These are phyloP conservation scores for Coemansia sp. DNA, from an alignment of 192 early-diverging fungal genomes.

Conservation along the genomic window DNA sequence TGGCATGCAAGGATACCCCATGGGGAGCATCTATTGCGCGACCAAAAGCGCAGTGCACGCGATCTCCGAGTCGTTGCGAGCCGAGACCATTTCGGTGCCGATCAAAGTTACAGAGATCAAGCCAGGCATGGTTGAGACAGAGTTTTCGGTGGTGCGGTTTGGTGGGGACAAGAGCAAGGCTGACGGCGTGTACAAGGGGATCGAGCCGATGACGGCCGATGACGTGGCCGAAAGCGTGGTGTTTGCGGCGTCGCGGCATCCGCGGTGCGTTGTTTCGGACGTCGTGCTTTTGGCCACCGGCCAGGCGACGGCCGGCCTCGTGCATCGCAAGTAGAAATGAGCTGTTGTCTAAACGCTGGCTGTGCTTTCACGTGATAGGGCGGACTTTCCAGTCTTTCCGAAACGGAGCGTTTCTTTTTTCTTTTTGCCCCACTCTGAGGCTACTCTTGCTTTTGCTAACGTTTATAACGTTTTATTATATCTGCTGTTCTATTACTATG, in stretches of 20 bases:
- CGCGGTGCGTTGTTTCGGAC: slow-evolving; percentile 39
- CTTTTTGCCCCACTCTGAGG: not conserved
- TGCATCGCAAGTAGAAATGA: slow-evolving; percentile 20
- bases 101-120: slow-evolving; percentile 76
- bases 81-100: slow-evolving; percentile 73
- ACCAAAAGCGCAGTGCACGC: slow-evolving; percentile 82
- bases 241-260: slow-evolving; percentile 71
- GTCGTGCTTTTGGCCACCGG: slow-evolving; percentile 40
- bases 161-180: slow-evolving; percentile 65
- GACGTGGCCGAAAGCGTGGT: slow-evolving; percentile 79
- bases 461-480: not conserved
- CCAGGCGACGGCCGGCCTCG: slow-evolving; percentile 32
- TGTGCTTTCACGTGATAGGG: slow-evolving; percentile 13
- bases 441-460: not conserved
- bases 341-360: not conserved
- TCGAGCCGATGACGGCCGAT: slow-evolving; percentile 64
- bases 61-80: slow-evolving; percentile 69
- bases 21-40: slow-evolving; percentile 80
- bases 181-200: slow-evolving; percentile 74
- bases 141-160: slow-evolving; percentile 84
- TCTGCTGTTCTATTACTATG: not conserved
- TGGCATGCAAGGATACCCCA: slow-evolving; percentile 62
- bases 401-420: not conserved
- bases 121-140: slow-evolving; percentile 87
- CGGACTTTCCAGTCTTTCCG: not conserved